Evolutionary conservation across 495 filamentous ascomycete species (phyloP).

Genomic region (Annulohypoxylon moriforme): DNA sequence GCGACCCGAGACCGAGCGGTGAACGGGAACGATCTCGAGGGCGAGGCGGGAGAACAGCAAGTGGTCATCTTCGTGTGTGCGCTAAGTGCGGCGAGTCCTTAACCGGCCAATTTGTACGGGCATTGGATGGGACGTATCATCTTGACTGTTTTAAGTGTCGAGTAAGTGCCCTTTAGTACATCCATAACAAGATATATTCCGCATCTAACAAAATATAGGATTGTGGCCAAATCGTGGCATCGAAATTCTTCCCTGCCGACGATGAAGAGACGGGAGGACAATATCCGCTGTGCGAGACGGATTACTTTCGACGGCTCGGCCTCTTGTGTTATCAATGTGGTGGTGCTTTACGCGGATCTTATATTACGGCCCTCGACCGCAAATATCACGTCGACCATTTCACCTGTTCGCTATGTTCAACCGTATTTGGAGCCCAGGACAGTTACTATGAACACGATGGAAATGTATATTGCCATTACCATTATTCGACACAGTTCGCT

Average conservation of each 20-base stretch:
- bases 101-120: slow-evolving; percentile 95
- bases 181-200: background rate
- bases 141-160: slow-evolving; percentile 97
- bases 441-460: slow-evolving; percentile 99
- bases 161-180: slow-evolving; percentile 65
- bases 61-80: slow-evolving; percentile 72
- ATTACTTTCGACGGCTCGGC: slow-evolving; percentile 94
- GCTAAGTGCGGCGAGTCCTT: slow-evolving; percentile 88
- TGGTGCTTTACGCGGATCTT: slow-evolving; percentile 93
- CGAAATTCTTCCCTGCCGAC: slow-evolving; percentile 97
- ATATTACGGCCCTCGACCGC: slow-evolving; percentile 95
- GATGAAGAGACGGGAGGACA: slow-evolving; percentile 85
- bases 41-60: slow-evolving; percentile 59
- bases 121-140: slow-evolving; percentile 91
- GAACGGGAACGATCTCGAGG: slow-evolving; percentile 62
- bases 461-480: slow-evolving; percentile 97
- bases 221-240: slow-evolving; percentile 94
- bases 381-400: slow-evolving; percentile 99
- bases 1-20: slow-evolving; percentile 54
- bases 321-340: slow-evolving; percentile 92
- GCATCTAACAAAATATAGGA: slow-evolving; percentile 69
- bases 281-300: slow-evolving; percentile 96
- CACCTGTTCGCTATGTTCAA: slow-evolving; percentile 96
- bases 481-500: slow-evolving; percentile 98
- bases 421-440: slow-evolving; percentile 96